Base-by-base conservation (phyloP, 352 stramenopile species). In the Globisporangium splendens region DNA sequence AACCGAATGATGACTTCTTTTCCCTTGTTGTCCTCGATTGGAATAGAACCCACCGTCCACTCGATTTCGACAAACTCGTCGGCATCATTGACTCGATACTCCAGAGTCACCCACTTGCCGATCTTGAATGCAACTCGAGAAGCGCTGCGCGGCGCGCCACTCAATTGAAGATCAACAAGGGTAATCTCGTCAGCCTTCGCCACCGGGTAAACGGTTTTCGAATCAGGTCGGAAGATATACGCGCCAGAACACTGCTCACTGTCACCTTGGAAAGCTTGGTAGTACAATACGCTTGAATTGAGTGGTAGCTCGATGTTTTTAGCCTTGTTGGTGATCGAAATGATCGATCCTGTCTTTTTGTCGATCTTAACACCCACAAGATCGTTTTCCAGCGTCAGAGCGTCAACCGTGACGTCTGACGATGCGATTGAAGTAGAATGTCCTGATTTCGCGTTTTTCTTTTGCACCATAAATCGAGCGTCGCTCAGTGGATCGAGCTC, bases 1-100 rank as follows among this genome's bases (percentile, higher is more conserved):
- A 96, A 98, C 44, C 89, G 89, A 0, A 95, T 68, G 46, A 99
- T 91, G n/a, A 99, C 82, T 78, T 99, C 97, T 59, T 98, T 98
- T 20, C 97, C 97, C 49, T 89, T 76, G 31, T 86, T 82, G 62
- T 90, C 75, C 8, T 83, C 64, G 21, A 91, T 84, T 0, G 84
- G 82, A 17, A 93, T 79, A 2, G 81, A 72, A 1, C 82, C 84
- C 11, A 93, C 89, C 5, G 93, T 97, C 79, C 96, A 99, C 63
- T 99, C 93, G 42, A 99, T 77, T 69, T 98, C 91, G 12, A 98
- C 68, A 53, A 94, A 98, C 51, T 83, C 72, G 56, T 92, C 77
- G 17, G 74, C 82, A 8, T 89, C 72, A 39, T 91, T 80, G 18
- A 99, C 69, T 44, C 94, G 82, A 56, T 96, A 96, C 17, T 96